Evolutionary conservation across 163 green algal species (phyloP), one percentile per base, ranked within the genome.

Genomic region (Volvox carteri): DNA sequence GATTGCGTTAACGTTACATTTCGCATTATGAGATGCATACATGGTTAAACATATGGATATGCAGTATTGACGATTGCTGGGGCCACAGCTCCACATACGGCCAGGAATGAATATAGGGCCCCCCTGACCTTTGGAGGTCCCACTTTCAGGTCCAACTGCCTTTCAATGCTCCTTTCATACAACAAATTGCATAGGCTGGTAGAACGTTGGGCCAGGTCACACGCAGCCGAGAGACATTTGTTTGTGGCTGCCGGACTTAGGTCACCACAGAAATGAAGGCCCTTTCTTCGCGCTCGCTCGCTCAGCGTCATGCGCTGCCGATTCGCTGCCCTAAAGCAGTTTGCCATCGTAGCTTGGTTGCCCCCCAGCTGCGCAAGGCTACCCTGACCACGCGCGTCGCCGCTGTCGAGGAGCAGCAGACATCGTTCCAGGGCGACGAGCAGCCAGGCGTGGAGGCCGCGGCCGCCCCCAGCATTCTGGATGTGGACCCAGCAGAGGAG

Each of bases 401-500:
- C 44, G 87, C 87, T 65, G 81, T 91, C 39, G 87, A 91, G 44
- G 72, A 91, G 52, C 78, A 88, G 87, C 87, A 91, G 70, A 76
- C 78, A 9, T 72, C 48, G 54, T 89, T 76, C 70, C 68, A 89
- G 81, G 67, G 81, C 81, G 81, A 87, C 81, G 81, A 87, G 42
- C 81, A 87, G 81, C 52, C 52, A n/a, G 65, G 44, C 35, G 23
- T 44, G 7, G 81, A 78, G 65, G 37, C 68, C 28, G 48, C 39
- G 3, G 67, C 70, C 25, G 52, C 68, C 9, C 33, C 84, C 70
- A 52, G 41, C 54, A 78, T 84, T 16, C 30, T 89, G 9, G 54
- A 84, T 65, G 72, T 77, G 84, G 84, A 89, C 30, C 84, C 84
- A 23, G 84, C 33, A 11, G 54, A 35, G 7, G 84, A 89, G 72